phyloP scores from a whole-genome alignment of 306 rosid genomes.

The Dryas alaskensis region DNA sequence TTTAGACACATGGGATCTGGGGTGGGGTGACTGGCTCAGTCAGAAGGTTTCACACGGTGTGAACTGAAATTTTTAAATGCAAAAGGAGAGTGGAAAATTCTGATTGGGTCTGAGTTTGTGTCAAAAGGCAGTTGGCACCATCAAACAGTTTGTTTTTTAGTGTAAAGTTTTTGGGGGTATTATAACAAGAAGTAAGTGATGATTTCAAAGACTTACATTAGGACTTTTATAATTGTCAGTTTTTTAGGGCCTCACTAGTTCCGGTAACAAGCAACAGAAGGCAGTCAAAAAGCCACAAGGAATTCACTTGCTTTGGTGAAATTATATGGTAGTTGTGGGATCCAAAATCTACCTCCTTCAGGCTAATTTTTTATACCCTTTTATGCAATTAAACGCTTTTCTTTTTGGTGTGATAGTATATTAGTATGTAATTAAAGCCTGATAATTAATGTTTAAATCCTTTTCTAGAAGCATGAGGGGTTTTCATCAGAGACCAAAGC shows the following conservation, averaged over 20 bases:
- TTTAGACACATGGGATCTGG: not conserved
- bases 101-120: not conserved
- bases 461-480: slow-evolving; percentile 2
- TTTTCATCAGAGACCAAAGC: not conserved
- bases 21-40: not conserved
- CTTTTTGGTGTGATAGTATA: too few relatives aligned
- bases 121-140: not conserved
- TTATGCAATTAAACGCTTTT: not conserved
- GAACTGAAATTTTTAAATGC: not conserved
- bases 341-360: not conserved
- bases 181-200: not conserved
- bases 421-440: too few relatives aligned
- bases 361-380: not conserved
- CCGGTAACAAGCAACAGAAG: not conserved
- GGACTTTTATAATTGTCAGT: slow-evolving; percentile 6
- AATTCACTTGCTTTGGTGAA: slow-evolving; percentile 1
- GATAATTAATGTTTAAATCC: not conserved
- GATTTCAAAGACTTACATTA: not conserved
- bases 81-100: not conserved
- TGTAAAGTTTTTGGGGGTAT: not conserved
- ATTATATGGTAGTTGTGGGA: not conserved
- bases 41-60: slow-evolving; percentile 11
- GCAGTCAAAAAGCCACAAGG: not conserved
- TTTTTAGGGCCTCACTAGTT: not conserved
- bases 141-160: not conserved